phyloP scores from a whole-genome alignment of 192 early-diverging fungal species.

The Jimgerdemannia flammicorona region DNA sequence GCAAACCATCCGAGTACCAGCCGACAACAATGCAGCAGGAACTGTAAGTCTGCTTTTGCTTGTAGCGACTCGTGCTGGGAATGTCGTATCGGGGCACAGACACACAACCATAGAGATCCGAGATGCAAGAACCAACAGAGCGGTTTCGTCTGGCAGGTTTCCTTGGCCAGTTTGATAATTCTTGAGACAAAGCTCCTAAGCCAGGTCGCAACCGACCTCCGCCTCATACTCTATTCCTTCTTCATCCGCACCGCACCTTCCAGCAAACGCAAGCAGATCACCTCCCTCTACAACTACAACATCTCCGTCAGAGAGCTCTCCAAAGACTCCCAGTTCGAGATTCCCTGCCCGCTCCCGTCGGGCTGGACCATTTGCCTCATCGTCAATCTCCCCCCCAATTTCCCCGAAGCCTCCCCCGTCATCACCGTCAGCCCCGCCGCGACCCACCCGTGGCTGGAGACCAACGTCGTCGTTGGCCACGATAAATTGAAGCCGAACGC shows the following conservation, averaged over 20 bases:
- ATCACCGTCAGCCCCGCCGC: constrained; percentile 43
- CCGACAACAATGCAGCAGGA: not conserved
- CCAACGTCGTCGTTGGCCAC: constrained; percentile 42
- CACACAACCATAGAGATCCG: too few species aligned
- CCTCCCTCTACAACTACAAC: constrained; percentile 25
- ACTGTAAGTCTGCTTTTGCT: not conserved
- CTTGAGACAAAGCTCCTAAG: too few species aligned
- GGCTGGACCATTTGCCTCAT: constrained; percentile 23
- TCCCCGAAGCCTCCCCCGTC: constrained; percentile 51
- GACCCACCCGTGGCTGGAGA: constrained; percentile 54
- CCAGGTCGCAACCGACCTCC: too few species aligned
- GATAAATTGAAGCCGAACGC: constrained; percentile 30
- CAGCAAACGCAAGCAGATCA: constrained; percentile 31
- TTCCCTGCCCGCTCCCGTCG: constrained; percentile 7
- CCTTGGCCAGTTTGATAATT: too few species aligned
- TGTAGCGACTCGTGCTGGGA: not conserved
- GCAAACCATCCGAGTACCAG: not conserved
- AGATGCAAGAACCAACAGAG: too few species aligned
- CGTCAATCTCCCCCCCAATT: constrained; percentile 41
- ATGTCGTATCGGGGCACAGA: too few species aligned
- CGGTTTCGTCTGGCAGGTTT: too few species aligned
- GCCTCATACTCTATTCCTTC: too few species aligned
- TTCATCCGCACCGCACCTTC: not conserved
- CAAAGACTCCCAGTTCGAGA: constrained; percentile 26
- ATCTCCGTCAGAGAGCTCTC: constrained; percentile 13